phyloP scores from a whole-genome alignment of 2,329 filamentous ascomycete genomes.

The Cytospora piceicola region DNA sequence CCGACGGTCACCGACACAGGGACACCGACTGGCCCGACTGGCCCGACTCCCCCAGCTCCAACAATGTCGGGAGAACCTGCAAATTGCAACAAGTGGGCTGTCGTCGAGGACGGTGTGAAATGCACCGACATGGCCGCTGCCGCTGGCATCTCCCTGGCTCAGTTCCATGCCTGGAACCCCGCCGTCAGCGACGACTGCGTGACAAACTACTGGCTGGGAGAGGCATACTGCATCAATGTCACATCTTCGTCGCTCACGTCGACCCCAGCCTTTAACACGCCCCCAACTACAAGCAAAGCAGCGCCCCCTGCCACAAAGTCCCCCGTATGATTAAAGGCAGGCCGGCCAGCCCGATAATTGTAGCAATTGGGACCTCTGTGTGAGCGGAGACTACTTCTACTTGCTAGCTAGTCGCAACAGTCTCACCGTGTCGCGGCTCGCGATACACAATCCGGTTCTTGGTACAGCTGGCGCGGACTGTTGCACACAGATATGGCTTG shows the following conservation, averaged over 20 bases:
- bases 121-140: not conserved
- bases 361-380: too few species aligned
- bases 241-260: not conserved
- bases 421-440: too few species aligned
- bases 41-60: not conserved
- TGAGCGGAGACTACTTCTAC: too few species aligned
- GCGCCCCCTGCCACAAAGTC: too few species aligned
- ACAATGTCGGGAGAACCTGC: not conserved
- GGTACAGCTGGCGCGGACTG: too few species aligned
- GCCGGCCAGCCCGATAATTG: too few species aligned
- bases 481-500: too few species aligned
- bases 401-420: too few species aligned
- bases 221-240: slow-evolving; percentile 30
- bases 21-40: not conserved
- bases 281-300: not conserved
- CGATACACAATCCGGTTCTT: too few species aligned
- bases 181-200: slow-evolving; percentile 28
- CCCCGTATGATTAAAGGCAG: too few species aligned
- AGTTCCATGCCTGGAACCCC: slow-evolving; percentile 26
- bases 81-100: slow-evolving; percentile 9
- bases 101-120: not conserved
- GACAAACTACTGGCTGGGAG: slow-evolving; percentile 26
- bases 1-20: not conserved
- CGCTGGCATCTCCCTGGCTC: slow-evolving; percentile 6
- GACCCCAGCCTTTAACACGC: not conserved